phyloP scores from a whole-genome alignment of 208 protist species.

The Acanthamoeba sp. region DNA sequence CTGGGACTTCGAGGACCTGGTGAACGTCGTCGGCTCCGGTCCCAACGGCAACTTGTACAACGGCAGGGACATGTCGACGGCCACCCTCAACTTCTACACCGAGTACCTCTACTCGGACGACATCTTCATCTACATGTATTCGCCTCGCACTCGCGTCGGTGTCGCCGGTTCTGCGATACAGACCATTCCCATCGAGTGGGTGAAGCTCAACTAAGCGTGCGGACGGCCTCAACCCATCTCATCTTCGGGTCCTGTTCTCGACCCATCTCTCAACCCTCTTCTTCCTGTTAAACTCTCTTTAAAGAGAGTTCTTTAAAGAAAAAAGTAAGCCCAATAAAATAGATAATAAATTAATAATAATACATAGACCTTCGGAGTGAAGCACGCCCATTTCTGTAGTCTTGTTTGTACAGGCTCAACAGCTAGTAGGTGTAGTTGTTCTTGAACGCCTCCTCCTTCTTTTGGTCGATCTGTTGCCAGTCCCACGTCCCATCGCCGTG shows the following conservation, averaged over 20 bases:
- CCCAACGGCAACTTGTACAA: constrained; percentile 44
- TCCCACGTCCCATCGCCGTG: constrained; percentile 42
- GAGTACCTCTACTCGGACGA: constrained; percentile 59
- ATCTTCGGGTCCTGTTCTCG: not conserved
- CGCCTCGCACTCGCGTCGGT: not conserved
- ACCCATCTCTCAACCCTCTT: not conserved
- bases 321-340: constrained; percentile 46
- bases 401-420: not conserved
- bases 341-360: not conserved
- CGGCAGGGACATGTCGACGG: constrained; percentile 7
- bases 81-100: constrained; percentile 37
- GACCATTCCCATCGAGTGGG: not conserved
- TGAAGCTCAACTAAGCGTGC: constrained; percentile 45
- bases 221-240: not conserved
- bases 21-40: constrained; percentile 32
- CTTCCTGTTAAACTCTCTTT: not conserved
- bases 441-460: constrained; percentile 26
- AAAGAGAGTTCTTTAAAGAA: not conserved
- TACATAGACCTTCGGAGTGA: not conserved
- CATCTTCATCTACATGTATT: constrained; percentile 70
- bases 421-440: not conserved
- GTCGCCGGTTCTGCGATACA: not conserved
- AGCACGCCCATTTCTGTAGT: no score
- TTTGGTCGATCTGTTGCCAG: constrained; percentile 29
- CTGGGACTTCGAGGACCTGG: constrained; percentile 58